phyloP scores from a whole-genome alignment of 1,284 basidiomycete genomes.

The Moesziomyces globuligerus region DNA sequence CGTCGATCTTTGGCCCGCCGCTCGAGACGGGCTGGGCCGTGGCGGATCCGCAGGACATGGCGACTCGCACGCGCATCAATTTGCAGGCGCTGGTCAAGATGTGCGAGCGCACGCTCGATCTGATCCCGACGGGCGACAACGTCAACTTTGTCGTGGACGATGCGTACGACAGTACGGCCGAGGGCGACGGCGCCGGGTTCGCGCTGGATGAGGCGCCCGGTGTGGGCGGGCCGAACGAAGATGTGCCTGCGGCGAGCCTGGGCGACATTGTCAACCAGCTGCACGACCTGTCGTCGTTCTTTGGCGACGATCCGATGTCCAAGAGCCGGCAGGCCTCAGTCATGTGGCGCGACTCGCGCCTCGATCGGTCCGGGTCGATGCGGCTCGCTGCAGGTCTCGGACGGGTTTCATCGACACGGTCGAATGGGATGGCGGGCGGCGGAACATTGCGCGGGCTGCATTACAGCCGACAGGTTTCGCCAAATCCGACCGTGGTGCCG shows the following conservation, averaged over 20 bases:
- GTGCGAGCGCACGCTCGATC: slow-evolving; percentile 59
- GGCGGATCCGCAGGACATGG: slow-evolving; percentile 57
- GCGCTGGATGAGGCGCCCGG: slow-evolving; percentile 38
- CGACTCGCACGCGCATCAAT: slow-evolving; percentile 58
- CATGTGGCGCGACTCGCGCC: slow-evolving; percentile 46
- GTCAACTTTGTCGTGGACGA: slow-evolving; percentile 61
- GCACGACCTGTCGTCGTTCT: slow-evolving; percentile 63
- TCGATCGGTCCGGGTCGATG: slow-evolving; percentile 37
- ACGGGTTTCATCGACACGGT: slow-evolving; percentile 14
- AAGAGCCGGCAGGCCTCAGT: slow-evolving; percentile 38
- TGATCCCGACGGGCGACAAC: slow-evolving; percentile 49
- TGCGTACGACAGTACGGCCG: slow-evolving; percentile 33
- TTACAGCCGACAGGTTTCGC: slow-evolving; percentile 29
- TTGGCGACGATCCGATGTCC: slow-evolving; percentile 56
- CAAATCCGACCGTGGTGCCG: slow-evolving; percentile 35
- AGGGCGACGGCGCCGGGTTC: slow-evolving; percentile 26
- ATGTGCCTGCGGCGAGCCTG: slow-evolving; percentile 32
- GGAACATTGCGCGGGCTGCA: slow-evolving; percentile 15
- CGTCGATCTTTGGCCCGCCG: slow-evolving; percentile 57
- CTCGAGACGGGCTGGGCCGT: slow-evolving; percentile 62
- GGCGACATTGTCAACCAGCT: slow-evolving; percentile 63
- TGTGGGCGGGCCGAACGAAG: slow-evolving; percentile 18
- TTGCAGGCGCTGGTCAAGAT: slow-evolving; percentile 58
- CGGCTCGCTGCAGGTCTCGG: slow-evolving; percentile 25
- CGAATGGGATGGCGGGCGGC: slow-evolving; percentile 16